Conservation (phyloP, 148 eudicot species). For the Rhododendron kiyosumense region DNA sequence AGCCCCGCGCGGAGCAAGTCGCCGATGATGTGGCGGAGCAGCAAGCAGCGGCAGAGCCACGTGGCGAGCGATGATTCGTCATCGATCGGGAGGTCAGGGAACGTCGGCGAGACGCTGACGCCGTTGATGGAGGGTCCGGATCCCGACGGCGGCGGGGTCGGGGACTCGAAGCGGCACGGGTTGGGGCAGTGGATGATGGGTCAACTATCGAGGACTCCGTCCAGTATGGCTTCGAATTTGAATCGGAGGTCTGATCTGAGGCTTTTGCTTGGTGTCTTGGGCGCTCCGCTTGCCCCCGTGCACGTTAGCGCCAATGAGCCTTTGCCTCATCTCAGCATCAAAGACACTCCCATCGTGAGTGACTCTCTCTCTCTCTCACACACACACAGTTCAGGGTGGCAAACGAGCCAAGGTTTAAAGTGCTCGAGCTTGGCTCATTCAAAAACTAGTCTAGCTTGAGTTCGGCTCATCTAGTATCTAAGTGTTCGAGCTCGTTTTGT, state of each 20-base stretch:
- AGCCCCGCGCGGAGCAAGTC: slow-evolving; percentile 51
- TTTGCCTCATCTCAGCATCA: slow-evolving; percentile 46
- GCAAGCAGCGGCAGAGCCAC: slow-evolving; percentile 12
- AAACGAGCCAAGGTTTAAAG: background rate
- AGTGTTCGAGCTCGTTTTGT: background rate
- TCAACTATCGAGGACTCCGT: slow-evolving; percentile 31
- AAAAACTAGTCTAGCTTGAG: background rate
- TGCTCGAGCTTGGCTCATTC: background rate
- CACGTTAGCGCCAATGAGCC: slow-evolving; percentile 37
- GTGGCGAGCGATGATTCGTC: slow-evolving; percentile 22
- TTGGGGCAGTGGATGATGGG: slow-evolving; percentile 34
- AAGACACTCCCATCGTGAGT: slow-evolving; percentile 55
- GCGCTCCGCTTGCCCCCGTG: slow-evolving; percentile 59
- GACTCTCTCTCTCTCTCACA: background rate
- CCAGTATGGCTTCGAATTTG: slow-evolving; percentile 17
- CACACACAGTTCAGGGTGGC: background rate
- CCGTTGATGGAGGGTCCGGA: slow-evolving; percentile 89
- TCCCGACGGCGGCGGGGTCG: slow-evolving; percentile 35
- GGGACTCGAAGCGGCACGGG: slow-evolving; percentile 47
- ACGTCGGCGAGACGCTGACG: slow-evolving; percentile 45
- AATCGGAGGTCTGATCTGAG: slow-evolving; percentile 41
- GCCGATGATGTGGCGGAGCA: slow-evolving; percentile 53
- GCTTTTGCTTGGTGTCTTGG: slow-evolving; percentile 48
- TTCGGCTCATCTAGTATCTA: background rate
- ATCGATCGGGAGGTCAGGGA: slow-evolving; percentile 42